These are phyloP conservation scores for Leishmania amazonensis DNA, from an alignment of 208 protist genomes.

Conservation along the genomic window DNA sequence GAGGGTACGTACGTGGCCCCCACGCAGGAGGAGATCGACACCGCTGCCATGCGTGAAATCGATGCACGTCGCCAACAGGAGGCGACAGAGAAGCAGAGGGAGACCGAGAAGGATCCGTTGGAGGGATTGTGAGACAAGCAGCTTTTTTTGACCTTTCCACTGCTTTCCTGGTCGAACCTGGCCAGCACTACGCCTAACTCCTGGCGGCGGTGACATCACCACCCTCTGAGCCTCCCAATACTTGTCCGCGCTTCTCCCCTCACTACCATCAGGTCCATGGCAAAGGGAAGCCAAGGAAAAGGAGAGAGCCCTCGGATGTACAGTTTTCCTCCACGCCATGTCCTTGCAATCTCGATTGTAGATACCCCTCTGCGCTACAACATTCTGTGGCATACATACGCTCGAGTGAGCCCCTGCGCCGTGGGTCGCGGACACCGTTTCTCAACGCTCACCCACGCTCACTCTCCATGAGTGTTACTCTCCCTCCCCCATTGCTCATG, in stretches of 20 bases:
- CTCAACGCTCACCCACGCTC: not conserved
- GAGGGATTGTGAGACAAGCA: conserved; percentile 31
- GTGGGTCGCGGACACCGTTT: not conserved
- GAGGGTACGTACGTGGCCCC: conserved; percentile 84
- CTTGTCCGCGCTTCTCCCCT: not conserved
- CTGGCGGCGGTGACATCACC: not conserved
- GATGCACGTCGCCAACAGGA: conserved; percentile 53
- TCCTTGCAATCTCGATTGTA: not conserved
- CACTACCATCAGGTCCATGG: not conserved
- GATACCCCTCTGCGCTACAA: not conserved
- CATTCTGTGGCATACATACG: no score
- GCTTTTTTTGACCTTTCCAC: not conserved
- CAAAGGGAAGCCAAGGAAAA: not conserved
- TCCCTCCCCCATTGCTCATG: not conserved
- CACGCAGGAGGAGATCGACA: conserved; percentile 75
- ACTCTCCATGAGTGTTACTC: not conserved
- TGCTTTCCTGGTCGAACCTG: not conserved
- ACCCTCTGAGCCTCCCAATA: not conserved
- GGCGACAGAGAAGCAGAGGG: conserved; percentile 41
- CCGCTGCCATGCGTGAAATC: conserved; percentile 39
- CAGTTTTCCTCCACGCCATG: not conserved
- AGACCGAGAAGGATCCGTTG: conserved; percentile 43
- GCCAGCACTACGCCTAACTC: not conserved
- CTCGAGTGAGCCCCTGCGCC: not conserved
- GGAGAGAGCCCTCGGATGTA: not conserved